Conservation (phyloP, 768 basidiomycete genomes). For the Xerocomellus chrysenteron region DNA sequence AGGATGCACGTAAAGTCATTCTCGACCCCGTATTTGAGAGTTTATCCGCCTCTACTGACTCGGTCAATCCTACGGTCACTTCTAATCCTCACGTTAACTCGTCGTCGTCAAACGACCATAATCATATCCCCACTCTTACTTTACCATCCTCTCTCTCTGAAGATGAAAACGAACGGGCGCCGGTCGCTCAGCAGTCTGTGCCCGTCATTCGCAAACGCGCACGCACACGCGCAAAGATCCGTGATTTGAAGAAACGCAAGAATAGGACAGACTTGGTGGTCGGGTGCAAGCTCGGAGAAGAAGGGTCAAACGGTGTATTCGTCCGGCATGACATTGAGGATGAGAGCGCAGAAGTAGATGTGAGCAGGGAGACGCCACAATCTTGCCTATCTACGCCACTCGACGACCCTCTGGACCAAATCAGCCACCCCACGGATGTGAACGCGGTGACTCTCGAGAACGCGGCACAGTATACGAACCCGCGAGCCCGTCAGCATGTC, state of each 20-base stretch:
- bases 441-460: slow-evolving; percentile 1
- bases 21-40: slow-evolving; percentile 43
- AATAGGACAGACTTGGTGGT: slow-evolving; percentile 37
- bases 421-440: slow-evolving; percentile 10
- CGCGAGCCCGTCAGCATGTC: background rate
- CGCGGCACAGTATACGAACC: background rate
- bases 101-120: slow-evolving; percentile 22
- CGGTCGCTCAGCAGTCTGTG: slow-evolving; percentile 17
- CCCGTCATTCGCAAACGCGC: slow-evolving; percentile 33
- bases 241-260: slow-evolving; percentile 55
- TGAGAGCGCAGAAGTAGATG: slow-evolving; percentile 61
- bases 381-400: slow-evolving; percentile 24
- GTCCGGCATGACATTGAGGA: slow-evolving; percentile 58
- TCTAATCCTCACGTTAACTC: slow-evolving; percentile 27
- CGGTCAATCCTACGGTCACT: slow-evolving; percentile 27
- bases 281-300: slow-evolving; percentile 29
- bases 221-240: slow-evolving; percentile 51
- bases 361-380: slow-evolving; percentile 37
- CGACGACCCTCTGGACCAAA: slow-evolving; percentile 8
- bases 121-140: slow-evolving; percentile 17
- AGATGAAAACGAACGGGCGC: slow-evolving; percentile 27
- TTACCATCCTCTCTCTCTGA: slow-evolving; percentile 34
- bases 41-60: slow-evolving; percentile 18
- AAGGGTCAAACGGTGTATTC: slow-evolving; percentile 44
- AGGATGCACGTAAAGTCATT: slow-evolving; percentile 47